These are phyloP conservation scores for Fistulinella prunicolor DNA, from an alignment of 768 basidiomycete genomes.

Conservation along the genomic window DNA sequence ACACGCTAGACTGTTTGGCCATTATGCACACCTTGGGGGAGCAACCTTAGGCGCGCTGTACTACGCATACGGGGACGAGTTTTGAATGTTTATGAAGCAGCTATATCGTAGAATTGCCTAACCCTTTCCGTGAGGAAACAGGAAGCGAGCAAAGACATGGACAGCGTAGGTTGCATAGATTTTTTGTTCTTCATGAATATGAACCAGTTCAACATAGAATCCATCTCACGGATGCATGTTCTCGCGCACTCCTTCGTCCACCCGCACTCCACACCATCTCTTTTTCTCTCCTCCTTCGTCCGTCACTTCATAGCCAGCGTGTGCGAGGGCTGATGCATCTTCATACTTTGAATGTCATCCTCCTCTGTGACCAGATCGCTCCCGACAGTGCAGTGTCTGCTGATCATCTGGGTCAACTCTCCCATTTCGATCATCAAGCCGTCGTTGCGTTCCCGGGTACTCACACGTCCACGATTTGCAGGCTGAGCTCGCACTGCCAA, in stretches of 20 bases:
- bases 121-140: slow-evolving; percentile 19
- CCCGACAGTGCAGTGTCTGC: slow-evolving; percentile 66
- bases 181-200: too few relatives aligned
- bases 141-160: neutral
- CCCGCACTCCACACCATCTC: slow-evolving; percentile 85
- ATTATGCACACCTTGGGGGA: slow-evolving; percentile 89
- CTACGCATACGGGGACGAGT: slow-evolving; percentile 59
- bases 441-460: slow-evolving; percentile 85
- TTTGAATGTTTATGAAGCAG: slow-evolving; percentile 38
- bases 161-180: neutral
- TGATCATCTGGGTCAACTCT: slow-evolving; percentile 78
- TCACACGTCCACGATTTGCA: slow-evolving; percentile 94
- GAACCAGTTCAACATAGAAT: too few relatives aligned
- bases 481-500: slow-evolving; percentile 94
- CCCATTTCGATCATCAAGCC: slow-evolving; percentile 88
- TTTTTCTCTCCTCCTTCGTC: slow-evolving; percentile 64
- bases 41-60: slow-evolving; percentile 79
- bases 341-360: slow-evolving; percentile 80
- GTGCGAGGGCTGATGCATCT: slow-evolving; percentile 83
- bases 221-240: slow-evolving; percentile 92
- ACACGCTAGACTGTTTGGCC: slow-evolving; percentile 28
- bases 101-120: slow-evolving; percentile 15
- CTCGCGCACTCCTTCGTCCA: slow-evolving; percentile 82
- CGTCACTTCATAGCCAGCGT: slow-evolving; percentile 88
- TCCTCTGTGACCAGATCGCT: slow-evolving; percentile 78